Base-by-base conservation (phyloP, 208 protist genomes). In the Histomonas meleagridis region DNA sequence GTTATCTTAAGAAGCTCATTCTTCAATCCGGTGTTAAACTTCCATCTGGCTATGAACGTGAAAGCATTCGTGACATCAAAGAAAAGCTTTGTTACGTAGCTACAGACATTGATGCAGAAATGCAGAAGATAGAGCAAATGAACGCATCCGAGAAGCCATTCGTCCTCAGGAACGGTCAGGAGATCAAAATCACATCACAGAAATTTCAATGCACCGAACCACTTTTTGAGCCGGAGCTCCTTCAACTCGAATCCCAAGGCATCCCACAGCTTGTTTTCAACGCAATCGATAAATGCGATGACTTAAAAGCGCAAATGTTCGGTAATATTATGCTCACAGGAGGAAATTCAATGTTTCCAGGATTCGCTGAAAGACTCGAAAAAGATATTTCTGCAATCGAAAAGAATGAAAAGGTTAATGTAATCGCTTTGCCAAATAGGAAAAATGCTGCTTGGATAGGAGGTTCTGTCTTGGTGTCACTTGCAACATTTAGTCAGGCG, bases 361-460 rank as follows among this genome's bases (percentile, higher is more conserved):
- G 98, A 91, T 96, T 99, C 81, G 96, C 96, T 28, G 97, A 99
- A 92, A 96, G 98, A 93, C 95, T 99, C 90, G 92, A 96, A 69
- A 98, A 98, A 94, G 91, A 93, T 93, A 92, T 92, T 9, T 60
- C 38, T 16, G 90, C 60, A 23, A 49, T 95, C 4, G 93, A 93
- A 16, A 94, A 94, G 49, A 32, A 91, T n/a, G 43, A 90, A 23
- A 94, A 93, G 79, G 76, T 96, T 53, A 94, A 92, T 76, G 92
- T 95, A 60, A 46, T 93, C 28, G 32, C 69, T n/a, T 92, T 94
- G 28, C 49, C 70, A n/a, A 97, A 99, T 94, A 93, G 97, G 9
- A 96, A 95, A 62, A 95, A 94, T 92, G 96, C 78, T 95, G 96
- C 93, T n/a, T 94, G 93, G 93, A 93, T 94, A 51, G 93, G 93